Percentiles rank a stretch among this genome's conserved stretches.
Evolutionary conservation across 148 eudicot species (phyloP).

Genomic region (Rhododendron simsii): DNA sequence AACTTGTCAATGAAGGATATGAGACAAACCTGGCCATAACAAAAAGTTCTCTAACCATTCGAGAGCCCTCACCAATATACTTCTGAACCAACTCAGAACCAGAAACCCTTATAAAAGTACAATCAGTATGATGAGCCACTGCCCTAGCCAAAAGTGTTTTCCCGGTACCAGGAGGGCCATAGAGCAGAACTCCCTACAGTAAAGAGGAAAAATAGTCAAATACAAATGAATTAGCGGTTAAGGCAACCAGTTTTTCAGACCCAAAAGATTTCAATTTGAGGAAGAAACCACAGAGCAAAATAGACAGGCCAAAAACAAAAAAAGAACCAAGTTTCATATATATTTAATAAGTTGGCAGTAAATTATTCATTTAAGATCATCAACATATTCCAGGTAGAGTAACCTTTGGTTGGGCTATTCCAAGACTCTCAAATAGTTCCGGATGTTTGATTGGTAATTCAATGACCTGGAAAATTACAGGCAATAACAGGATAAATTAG

Average conservation of each 20-base stretch:
- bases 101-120: slow-evolving; percentile 92
- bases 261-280: neutral
- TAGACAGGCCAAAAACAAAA: neutral
- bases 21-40: slow-evolving; percentile 75
- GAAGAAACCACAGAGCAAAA: neutral
- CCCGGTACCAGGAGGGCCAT: slow-evolving; percentile 97
- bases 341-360: neutral
- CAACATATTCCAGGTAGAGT: neutral
- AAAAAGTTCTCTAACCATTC: slow-evolving; percentile 84
- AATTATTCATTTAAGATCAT: neutral
- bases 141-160: slow-evolving; percentile 90
- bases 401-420: slow-evolving; percentile 89
- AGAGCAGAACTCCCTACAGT: slow-evolving; percentile 80
- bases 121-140: slow-evolving; percentile 91
- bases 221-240: neutral
- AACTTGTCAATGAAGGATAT: neutral
- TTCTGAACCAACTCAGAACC: slow-evolving; percentile 93
- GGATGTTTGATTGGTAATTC: slow-evolving; percentile 84
- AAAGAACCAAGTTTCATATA: neutral
- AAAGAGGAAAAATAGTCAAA: neutral
- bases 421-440: slow-evolving; percentile 78
- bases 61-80: slow-evolving; percentile 84
- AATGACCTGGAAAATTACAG: slow-evolving; percentile 47
- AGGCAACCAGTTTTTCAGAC: neutral
- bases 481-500: slow-evolving; percentile 8